Evolutionary conservation across 1,284 basidiomycete genomes (phyloP), one percentile per base, ranked within the genome.

Genomic region (Serendipita sp.): DNA sequence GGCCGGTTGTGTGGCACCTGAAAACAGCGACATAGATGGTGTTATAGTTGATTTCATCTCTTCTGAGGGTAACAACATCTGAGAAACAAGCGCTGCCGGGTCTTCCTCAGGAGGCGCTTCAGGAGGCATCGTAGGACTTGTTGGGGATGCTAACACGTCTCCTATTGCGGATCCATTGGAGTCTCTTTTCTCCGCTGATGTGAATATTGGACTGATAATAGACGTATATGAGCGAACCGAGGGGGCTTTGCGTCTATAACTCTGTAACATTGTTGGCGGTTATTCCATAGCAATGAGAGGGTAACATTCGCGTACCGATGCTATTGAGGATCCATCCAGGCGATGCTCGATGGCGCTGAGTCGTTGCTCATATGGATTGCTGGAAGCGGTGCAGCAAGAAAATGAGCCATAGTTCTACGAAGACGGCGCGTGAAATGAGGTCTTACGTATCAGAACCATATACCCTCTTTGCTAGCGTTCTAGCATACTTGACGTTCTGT

Each of bases 11-110:
- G 41, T 29, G 61, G 58, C 44, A 58, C 12, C 13, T 43, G 58
- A 26, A 45, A 60, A 38, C 42, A 64, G 17, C 43, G n/a, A 32
- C 62, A 65, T 67, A 53, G 66, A 47, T 55, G 61, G 44, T 13
- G 76, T 69, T 17, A 72, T 50, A 68, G 0, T 74, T 69, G 2
- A 68, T 64, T 3, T 65, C 69, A 44, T 69, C 66, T 44, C 47
- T 69, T 66, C 42, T 67, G 50, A 61, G 67, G 60, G 43, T 67
- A 63, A 55, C 60, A 64, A 64, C 53, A 58, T 58, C 34, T 58
- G 53, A 35, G 53, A 26, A 32, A 58, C 53, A 4, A 58, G 53
- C 4, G 29, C 32, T 30, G 53, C 53, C n/a, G 53, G 53, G 2
- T 58, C 53, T 10, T 58, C 53, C 53, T 58, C 29, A 4, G 15